Evolutionary conservation across 768 basidiomycete species (phyloP).

Genomic region (Lyophyllum shimeji): DNA sequence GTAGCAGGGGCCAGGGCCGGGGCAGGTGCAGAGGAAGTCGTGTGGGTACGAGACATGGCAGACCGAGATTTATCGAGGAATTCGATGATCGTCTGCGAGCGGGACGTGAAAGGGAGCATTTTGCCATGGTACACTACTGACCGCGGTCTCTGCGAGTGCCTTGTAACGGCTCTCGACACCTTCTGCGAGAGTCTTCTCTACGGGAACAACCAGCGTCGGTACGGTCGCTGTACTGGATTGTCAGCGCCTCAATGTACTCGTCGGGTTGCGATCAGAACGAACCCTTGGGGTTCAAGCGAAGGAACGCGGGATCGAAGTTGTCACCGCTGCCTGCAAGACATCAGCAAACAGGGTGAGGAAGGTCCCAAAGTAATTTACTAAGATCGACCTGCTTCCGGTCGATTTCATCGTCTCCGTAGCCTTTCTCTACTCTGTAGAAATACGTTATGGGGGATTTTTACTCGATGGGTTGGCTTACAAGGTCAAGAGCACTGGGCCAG

Average conservation of each 20-base stretch:
- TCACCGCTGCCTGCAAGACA: conserved; percentile 63
- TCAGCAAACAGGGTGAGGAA: neutral
- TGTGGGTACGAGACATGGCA: conserved; percentile 61
- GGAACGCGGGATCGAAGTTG: conserved; percentile 73
- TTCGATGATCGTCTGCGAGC: conserved; percentile 63
- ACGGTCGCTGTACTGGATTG: conserved; percentile 54
- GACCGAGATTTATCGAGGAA: conserved; percentile 86
- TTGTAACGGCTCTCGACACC: conserved; percentile 81
- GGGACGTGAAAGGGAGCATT: conserved; percentile 5
- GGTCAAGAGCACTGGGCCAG: conserved; percentile 46
- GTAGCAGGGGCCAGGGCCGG: conserved; percentile 80
- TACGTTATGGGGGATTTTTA: conserved; percentile 6
- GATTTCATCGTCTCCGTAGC: conserved; percentile 77
- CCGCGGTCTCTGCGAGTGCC: conserved; percentile 75
- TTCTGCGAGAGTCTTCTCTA: conserved; percentile 65
- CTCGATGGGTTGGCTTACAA: conserved; percentile 39
- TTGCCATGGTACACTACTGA: conserved; percentile 21
- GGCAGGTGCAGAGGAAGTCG: conserved; percentile 72
- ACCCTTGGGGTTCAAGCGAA: conserved; percentile 81
- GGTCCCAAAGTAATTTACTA: conserved; percentile 28
- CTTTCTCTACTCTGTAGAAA: conserved; percentile 65
- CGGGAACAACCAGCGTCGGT: conserved; percentile 84
- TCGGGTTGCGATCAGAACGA: conserved; percentile 8
- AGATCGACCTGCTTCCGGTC: conserved; percentile 69
- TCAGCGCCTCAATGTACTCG: neutral